phyloP scores from a whole-genome alignment of 2,329 filamentous ascomycete species.

The Arthrobotrys iridis region DNA sequence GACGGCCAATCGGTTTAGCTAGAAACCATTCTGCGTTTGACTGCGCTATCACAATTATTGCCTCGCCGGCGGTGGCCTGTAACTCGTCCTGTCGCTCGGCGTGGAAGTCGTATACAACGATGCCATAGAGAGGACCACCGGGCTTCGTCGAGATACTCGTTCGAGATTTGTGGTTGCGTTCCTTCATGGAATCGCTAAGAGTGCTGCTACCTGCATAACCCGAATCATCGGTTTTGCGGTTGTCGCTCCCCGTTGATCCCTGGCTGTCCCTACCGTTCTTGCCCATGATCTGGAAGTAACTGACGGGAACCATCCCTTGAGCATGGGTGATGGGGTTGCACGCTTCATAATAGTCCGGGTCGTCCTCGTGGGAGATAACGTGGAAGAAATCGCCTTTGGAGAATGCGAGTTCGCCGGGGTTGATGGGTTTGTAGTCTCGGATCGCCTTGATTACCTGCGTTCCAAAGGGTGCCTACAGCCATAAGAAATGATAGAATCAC shows the following conservation, averaged over 20 bases:
- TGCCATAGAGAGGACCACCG: constrained; percentile 92
- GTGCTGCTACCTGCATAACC: constrained; percentile 74
- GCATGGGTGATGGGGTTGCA: constrained; percentile 92
- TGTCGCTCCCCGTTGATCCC: constrained; percentile 68
- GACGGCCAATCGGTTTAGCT: constrained; percentile 94
- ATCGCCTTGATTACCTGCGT: constrained; percentile 92
- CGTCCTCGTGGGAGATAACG: constrained; percentile 94
- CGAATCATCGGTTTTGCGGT: constrained; percentile 77
- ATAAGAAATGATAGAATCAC: background rate
- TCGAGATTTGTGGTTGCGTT: constrained; percentile 52
- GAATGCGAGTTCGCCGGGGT: constrained; percentile 84
- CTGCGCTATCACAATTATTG: constrained; percentile 97
- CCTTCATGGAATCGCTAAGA: constrained; percentile 59
- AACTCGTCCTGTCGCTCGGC: constrained; percentile 95
- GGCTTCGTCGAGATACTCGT: constrained; percentile 61
- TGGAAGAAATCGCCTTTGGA: constrained; percentile 97
- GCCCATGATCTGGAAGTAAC: constrained; percentile 90
- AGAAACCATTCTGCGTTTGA: constrained; percentile 99
- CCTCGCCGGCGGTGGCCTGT: constrained; percentile 92
- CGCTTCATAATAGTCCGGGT: constrained; percentile 96
- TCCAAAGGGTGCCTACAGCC: constrained; percentile 13
- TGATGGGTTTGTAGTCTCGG: constrained; percentile 86
- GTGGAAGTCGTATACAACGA: constrained; percentile 96
- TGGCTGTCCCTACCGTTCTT: constrained; percentile 91
- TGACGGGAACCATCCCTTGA: constrained; percentile 89